A percentile compares a stretch with the other conserved stretches of the same genome.
Conservation (phyloP, 2,329 filamentous ascomycete genomes). For the Pestalotiopsis sp. region DNA sequence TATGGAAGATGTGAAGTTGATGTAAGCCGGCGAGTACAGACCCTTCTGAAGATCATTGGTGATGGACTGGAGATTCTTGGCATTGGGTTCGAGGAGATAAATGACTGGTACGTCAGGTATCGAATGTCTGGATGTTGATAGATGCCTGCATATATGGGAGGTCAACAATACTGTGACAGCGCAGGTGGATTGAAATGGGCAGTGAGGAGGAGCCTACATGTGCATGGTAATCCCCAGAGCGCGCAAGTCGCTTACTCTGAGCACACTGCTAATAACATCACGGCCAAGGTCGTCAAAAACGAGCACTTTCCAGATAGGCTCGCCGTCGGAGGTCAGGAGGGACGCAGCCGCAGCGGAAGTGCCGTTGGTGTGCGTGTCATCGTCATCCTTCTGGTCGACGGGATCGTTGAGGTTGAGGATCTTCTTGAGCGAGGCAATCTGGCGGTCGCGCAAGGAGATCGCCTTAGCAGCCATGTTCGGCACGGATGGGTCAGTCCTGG, state of each 20-base stretch:
- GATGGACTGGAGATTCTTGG: slow-evolving; percentile 79
- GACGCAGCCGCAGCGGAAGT: slow-evolving; percentile 71
- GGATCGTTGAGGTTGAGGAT: slow-evolving; percentile 93
- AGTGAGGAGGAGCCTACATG: slow-evolving; percentile 59
- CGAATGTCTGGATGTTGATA: slow-evolving; percentile 78
- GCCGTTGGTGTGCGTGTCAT: slow-evolving; percentile 67
- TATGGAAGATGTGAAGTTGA: slow-evolving; percentile 96
- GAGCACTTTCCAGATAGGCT: slow-evolving; percentile 96
- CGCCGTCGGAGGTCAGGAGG: slow-evolving; percentile 82
- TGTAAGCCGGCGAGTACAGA: slow-evolving; percentile 89
- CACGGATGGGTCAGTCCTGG: not conserved
- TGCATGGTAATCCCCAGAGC: slow-evolving; percentile 97
- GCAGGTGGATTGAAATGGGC: not conserved
- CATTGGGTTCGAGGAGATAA: slow-evolving; percentile 90
- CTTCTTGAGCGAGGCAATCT: slow-evolving; percentile 81
- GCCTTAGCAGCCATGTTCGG: slow-evolving; percentile 28
- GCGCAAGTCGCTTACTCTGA: slow-evolving; percentile 90
- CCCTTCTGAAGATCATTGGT: slow-evolving; percentile 84
- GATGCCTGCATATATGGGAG: slow-evolving; percentile 59
- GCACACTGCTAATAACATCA: slow-evolving; percentile 95
- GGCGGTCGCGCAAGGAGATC: slow-evolving; percentile 33
- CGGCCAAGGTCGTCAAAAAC: slow-evolving; percentile 91
- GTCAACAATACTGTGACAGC: slow-evolving; percentile 23
- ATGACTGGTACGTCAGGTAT: slow-evolving; percentile 97
- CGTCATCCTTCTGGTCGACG: slow-evolving; percentile 58